These are phyloP conservation scores for Aspergillus udagawae DNA, from an alignment of 2,329 filamentous ascomycete genomes.

Conservation along the genomic window DNA sequence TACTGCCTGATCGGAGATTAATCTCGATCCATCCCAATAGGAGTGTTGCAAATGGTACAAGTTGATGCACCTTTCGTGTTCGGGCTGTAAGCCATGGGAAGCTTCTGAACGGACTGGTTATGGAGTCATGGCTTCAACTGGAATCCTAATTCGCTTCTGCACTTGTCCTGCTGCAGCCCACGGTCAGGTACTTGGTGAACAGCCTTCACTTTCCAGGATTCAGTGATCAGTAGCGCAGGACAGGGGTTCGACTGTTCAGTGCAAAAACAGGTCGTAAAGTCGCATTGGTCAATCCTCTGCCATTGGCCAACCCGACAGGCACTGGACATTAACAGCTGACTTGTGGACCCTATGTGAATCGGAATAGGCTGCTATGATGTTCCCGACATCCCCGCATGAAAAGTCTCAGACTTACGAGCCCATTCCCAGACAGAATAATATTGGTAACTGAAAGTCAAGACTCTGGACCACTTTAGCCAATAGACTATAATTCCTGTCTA, in stretches of 20 bases:
- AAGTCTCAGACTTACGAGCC: neutral
- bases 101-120: neutral
- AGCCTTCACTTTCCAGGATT: neutral
- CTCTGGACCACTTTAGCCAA: neutral
- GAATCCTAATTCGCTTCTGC: neutral
- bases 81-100: neutral
- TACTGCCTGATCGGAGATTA: constrained; percentile 7
- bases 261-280: neutral
- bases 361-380: neutral
- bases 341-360: neutral
- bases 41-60: neutral
- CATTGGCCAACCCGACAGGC: neutral
- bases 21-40: constrained; percentile 3
- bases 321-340: neutral
- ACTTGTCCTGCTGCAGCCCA: neutral
- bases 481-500: neutral
- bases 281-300: neutral
- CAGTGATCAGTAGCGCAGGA: neutral
- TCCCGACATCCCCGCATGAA: neutral
- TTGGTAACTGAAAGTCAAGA: neutral
- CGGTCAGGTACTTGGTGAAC: neutral
- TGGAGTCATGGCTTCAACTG: neutral
- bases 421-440: neutral
- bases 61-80: neutral
- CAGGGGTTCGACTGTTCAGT: neutral